Evolutionary conservation across 208 protist genomes (phyloP), one percentile per base, ranked within the genome.

Genomic region (Trypanosoma rangeli): DNA sequence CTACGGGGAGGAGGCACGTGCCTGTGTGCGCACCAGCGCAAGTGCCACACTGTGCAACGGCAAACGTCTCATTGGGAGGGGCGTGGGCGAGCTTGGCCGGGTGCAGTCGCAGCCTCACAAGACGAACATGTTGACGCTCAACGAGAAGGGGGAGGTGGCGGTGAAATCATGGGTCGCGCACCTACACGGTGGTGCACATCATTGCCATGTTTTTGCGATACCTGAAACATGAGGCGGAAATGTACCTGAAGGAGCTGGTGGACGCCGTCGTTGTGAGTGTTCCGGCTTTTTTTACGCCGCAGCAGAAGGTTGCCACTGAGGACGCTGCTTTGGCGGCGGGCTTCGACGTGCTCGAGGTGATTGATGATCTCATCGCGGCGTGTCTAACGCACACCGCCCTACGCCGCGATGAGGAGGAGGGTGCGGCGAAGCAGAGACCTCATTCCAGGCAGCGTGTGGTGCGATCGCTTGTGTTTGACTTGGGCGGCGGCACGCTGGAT

Each of bases 141-240:
- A 91, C 64, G 92, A 96, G 70, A 87, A 90, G 65, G 87, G 89
- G 12, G 85, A 94, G 64, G 80, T 96, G n/a, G 85, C 88, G 42
- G 81, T 96, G 89, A 96, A 78, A 86, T 96, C 29, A 93, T 91
- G 85, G 89, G 89, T 10, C n/a, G n/a, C 80, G 92, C 22, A 90
- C 89, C 42, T 97, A 95, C 81, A 94, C 93, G 13, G 78, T 96
- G 15, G 84, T 94, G 58, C 93, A 97, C 75, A 95, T 97, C 68
- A 97, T 93, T 59, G 86, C 91, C 53, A 97, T 97, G 93, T 95
- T 97, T 61, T 73, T 97, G 29, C 83, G 91, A 24, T 96, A 95
- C 68, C 78, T 97, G 44, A 96, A 96, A 67, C 81, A 71, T 37
- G 85, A 93, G 61, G 88, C 93, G 24, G 90, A 97, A 68, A 85